A percentile compares a stretch with the other conserved stretches of the same genome.
Conservation (phyloP, 176 grass and related monocot species). For the Bolboschoenus planiculmis region DNA sequence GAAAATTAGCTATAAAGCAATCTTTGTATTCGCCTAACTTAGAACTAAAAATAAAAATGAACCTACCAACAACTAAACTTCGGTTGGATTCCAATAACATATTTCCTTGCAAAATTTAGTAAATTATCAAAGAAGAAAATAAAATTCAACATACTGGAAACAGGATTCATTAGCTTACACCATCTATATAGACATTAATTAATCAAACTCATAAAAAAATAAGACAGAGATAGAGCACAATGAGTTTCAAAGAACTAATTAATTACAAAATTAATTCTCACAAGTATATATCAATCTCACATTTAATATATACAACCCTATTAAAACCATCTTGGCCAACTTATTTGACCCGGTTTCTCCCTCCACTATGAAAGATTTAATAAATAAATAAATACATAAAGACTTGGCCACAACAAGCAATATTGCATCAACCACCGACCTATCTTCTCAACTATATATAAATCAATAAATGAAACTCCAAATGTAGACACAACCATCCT, state of each 20-base stretch:
- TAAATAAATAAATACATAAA: constrained; percentile 13
- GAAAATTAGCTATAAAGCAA: constrained; percentile 4
- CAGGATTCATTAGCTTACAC: not conserved
- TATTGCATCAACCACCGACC: constrained; percentile 29
- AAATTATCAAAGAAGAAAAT: not conserved
- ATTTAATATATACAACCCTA: constrained; percentile 9
- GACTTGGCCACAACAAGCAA: constrained; percentile 1
- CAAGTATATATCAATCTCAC: not conserved
- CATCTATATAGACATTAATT: not conserved
- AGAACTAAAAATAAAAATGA: constrained; percentile 6
- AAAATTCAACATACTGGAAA: not conserved
- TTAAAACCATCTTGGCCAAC: constrained; percentile 27
- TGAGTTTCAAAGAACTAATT: not conserved
- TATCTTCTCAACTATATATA: constrained; percentile 30
- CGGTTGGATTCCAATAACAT: constrained; percentile 12
- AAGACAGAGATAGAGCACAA: not conserved
- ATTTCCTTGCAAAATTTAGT: not conserved
- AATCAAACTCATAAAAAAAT: not conserved
- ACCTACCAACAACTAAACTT: not conserved
- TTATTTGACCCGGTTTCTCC: constrained; percentile 28
- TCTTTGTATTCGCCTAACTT: constrained; percentile 12
- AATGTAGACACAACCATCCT: not conserved
- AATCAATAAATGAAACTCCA: constrained; percentile 7
- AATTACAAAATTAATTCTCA: not conserved
- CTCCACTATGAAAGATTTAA: constrained; percentile 18